Evolutionary conservation across 164 flowering plant genomes (phyloP).

Genomic region (Magnolia sinica): DNA sequence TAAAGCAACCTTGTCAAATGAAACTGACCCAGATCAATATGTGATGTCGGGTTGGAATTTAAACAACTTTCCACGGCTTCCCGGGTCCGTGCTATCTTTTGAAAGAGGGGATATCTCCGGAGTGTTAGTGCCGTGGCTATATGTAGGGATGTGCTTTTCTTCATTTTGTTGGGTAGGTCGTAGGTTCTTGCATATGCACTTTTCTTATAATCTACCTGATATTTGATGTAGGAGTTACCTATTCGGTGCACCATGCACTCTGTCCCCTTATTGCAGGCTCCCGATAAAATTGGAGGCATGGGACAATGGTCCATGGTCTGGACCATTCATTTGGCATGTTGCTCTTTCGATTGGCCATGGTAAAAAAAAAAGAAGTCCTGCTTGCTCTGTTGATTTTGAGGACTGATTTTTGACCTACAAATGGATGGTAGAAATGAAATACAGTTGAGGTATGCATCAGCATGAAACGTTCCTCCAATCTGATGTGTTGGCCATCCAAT

Average conservation of each 20-base stretch:
- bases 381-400: no score
- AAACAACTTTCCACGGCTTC: conserved; percentile 76
- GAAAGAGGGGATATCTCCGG: conserved; percentile 81
- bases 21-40: conserved; percentile 40
- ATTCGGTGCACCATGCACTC: neutral
- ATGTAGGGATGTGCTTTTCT: conserved; percentile 92
- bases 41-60: conserved; percentile 78
- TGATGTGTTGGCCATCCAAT: neutral
- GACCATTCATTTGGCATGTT: neutral
- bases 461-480: neutral
- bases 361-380: no score
- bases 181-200: neutral
- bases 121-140: conserved; percentile 89
- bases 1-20: conserved; percentile 27
- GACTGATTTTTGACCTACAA: no score
- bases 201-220: neutral
- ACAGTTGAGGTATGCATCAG: neutral
- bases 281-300: neutral
- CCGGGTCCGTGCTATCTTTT: conserved; percentile 73
- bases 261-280: neutral
- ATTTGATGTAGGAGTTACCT: neutral
- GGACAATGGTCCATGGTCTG: neutral
- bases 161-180: conserved; percentile 92
- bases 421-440: neutral
- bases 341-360: neutral